Percentiles rank a stretch among this genome's conserved stretches.
These are phyloP conservation scores for Pneumocystis murina DNA, from an alignment of 1,139 yeast species.

Conservation along the genomic window DNA sequence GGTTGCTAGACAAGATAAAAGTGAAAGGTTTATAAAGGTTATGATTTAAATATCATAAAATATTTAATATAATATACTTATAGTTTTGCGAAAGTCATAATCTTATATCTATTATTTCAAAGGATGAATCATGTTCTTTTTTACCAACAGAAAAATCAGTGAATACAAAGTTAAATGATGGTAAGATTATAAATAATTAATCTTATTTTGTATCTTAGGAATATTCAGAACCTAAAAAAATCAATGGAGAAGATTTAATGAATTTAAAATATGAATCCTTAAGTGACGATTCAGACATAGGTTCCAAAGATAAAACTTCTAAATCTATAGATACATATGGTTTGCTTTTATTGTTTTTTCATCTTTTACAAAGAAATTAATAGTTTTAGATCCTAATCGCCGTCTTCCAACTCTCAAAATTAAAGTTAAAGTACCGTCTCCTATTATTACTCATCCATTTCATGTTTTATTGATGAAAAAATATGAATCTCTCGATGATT, in stretches of 20 bases:
- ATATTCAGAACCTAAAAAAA: neutral
- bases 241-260: conserved; percentile 1
- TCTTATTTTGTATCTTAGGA: neutral
- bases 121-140: neutral
- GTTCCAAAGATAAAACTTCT: conserved; percentile 1
- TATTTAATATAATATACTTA: conserved; percentile 27
- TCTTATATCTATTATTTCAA: neutral
- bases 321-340: conserved; percentile 8
- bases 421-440: conserved; percentile 39
- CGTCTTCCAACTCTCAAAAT: conserved; percentile 29
- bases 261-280: conserved; percentile 3
- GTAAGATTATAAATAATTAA: neutral
- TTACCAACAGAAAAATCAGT: neutral
- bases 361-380: conserved; percentile 14
- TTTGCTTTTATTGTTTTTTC: neutral
- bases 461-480: conserved; percentile 38
- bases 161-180: neutral
- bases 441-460: conserved; percentile 61
- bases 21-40: conserved; percentile 22
- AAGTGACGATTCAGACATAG: neutral
- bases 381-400: conserved; percentile 9
- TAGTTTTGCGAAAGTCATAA: conserved; percentile 14
- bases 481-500: conserved; percentile 28
- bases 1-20: conserved; percentile 32
- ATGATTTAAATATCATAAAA: neutral